A percentile compares a stretch with the other conserved stretches of the same genome.
phyloP scores from a whole-genome alignment of 75 land plant species.

The Ceratopteris richardii region DNA sequence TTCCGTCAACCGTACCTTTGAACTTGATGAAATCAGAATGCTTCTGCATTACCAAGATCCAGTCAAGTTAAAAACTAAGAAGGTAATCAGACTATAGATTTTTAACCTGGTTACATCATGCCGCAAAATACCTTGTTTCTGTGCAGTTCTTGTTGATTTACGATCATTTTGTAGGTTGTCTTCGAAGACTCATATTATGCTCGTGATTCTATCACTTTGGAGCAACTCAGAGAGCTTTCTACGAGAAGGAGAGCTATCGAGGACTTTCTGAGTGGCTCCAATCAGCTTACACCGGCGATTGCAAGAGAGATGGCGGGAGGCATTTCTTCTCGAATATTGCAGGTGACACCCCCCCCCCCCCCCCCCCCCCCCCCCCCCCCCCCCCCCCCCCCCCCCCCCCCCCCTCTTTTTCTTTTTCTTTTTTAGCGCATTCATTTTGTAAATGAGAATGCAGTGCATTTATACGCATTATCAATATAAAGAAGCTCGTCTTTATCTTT shows the following conservation, averaged over 20 bases:
- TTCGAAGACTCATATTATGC: conserved; percentile 52
- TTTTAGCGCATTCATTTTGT: no score
- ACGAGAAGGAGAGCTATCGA: conserved; percentile 58
- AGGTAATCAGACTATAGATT: conserved; percentile 14
- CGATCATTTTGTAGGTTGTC: conserved; percentile 35
- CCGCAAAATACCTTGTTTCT: background rate
- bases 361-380: no score
- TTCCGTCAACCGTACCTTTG: no score
- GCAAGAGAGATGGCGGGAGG: conserved; percentile 83
- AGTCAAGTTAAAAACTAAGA: conserved; percentile 34
- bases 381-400: no score
- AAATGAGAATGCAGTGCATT: no score
- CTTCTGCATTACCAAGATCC: conserved; percentile 37
- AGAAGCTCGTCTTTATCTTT: no score
- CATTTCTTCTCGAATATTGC: conserved; percentile 41
- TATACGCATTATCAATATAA: no score
- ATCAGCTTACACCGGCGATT: conserved; percentile 59
- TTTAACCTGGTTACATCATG: background rate
- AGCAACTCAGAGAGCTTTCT: conserved; percentile 61
- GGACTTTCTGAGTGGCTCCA: conserved; percentile 59
- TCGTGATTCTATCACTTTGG: conserved; percentile 58
- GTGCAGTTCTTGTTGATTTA: no score
- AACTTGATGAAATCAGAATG: no score
- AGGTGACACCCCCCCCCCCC: no score
- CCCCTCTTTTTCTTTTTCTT: no score